Base-by-base conservation (phyloP, 1,284 basidiomycete species). In the Apiotrichum akiyoshidainum region DNA sequence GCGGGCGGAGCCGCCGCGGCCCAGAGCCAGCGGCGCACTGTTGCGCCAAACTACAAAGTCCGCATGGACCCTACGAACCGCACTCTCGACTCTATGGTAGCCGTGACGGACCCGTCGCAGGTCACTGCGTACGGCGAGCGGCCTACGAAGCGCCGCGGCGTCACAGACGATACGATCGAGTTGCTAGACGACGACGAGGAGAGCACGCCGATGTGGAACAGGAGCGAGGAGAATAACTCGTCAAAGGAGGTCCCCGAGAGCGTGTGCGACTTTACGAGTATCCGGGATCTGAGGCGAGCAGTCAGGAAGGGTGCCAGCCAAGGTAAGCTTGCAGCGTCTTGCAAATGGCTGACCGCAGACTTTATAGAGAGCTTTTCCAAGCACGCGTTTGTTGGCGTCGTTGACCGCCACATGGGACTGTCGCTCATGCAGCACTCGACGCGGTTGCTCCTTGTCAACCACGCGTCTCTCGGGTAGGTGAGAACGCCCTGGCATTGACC, bases 31-130 rank as follows among this genome's bases (percentile, higher is more conserved):
- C 57, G 55, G 3, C 49, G 49, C 6, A 80, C 78, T 55, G 62
- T 76, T 4, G 78, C 79, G 17, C 89, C 95, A 1, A 89, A 97
- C 53, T 87, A 94, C 72, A 92, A 96, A 81, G 89, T 99, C 49
- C 86, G 96, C 52, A 94, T 92, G 9, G 96, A 95, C 19, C 80
- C 87, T 16, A 82, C 87, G 52, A 89, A 93, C 58, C 85, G 92
- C 45, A 98, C 93, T 0, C 83, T 99, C 13, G 93, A 98, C 68
- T 91, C 91, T 0, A 96, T 96, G 90, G 87, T 95, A 59, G 85
- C 68, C 0, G 66, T 74, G 1, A 26, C 52, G 11, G 60, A 75
- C 40, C 71, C 74, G 0, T 71, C 69, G 2, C 71, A 75, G 54
- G 42, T 72, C 14, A 60, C 58, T 0, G 61, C 39, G 5, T 70